A percentile compares a stretch with the other conserved stretches of the same genome.
phyloP scores from a whole-genome alignment of 2,329 filamentous ascomycete genomes.

The Elsinoe arachidis region DNA sequence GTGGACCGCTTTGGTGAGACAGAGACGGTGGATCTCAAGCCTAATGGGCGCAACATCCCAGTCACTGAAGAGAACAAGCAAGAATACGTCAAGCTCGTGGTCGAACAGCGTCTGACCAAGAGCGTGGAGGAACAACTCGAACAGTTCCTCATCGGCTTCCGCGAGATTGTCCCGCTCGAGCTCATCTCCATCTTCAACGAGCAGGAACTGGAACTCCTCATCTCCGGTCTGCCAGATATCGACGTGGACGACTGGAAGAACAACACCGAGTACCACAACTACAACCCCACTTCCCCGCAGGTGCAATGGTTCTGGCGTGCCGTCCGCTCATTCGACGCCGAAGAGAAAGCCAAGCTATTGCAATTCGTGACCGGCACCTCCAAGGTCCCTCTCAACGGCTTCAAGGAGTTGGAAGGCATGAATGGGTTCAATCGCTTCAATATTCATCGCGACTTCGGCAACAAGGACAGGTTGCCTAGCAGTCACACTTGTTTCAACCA shows the following conservation, averaged over 20 bases:
- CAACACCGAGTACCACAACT: slow-evolving; percentile 98
- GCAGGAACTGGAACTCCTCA: slow-evolving; percentile 90
- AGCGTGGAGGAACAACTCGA: slow-evolving; percentile 94
- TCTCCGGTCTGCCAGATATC: slow-evolving; percentile 93
- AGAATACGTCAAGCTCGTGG: slow-evolving; percentile 88
- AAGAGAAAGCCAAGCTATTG: slow-evolving; percentile 91
- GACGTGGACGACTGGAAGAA: slow-evolving; percentile 99
- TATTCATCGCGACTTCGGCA: slow-evolving; percentile 95
- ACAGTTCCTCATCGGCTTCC: slow-evolving; percentile 79
- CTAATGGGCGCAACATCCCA: slow-evolving; percentile 79
- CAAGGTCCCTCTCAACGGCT: slow-evolving; percentile 96
- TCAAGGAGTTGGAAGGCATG: slow-evolving; percentile 99
- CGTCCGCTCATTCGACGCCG: slow-evolving; percentile 94
- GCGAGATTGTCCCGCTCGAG: slow-evolving; percentile 93
- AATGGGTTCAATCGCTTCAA: slow-evolving; percentile 97
- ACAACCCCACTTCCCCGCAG: slow-evolving; percentile 84
- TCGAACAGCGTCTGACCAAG: slow-evolving; percentile 84
- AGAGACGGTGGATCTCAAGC: slow-evolving; percentile 75
- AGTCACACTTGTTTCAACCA: slow-evolving; percentile 99
- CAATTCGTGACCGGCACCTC: slow-evolving; percentile 98
- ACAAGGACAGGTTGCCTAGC: slow-evolving; percentile 88
- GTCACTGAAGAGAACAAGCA: slow-evolving; percentile 99
- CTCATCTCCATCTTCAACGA: slow-evolving; percentile 97
- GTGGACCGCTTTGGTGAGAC: slow-evolving; percentile 89
- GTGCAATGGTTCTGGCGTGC: slow-evolving; percentile 99